Percentiles rank a stretch among this genome's conserved stretches.
Conservation (phyloP, 2,329 filamentous ascomycete species). For the Furcasterigmium sp. region DNA sequence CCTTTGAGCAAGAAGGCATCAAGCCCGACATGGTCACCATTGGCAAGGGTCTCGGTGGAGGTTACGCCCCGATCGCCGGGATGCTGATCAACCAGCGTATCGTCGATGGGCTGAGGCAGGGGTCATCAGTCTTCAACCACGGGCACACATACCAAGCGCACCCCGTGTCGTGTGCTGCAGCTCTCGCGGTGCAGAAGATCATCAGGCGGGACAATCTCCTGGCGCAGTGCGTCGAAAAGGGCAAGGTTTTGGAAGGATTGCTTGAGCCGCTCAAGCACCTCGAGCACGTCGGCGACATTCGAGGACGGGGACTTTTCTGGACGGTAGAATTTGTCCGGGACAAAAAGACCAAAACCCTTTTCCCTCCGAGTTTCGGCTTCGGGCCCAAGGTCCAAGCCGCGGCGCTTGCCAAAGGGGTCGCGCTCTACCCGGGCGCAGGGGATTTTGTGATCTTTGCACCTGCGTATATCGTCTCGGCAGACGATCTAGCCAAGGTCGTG, state of each 20-base stretch:
- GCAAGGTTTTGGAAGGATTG: constrained; percentile 21
- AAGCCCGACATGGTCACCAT: constrained; percentile 52
- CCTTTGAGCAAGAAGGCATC: constrained; percentile 52
- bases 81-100: constrained; percentile 47
- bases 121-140: constrained; percentile 20
- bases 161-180: constrained; percentile 18
- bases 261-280: too few relatives aligned
- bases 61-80: constrained; percentile 50
- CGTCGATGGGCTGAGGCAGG: constrained; percentile 40
- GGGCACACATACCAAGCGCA: constrained; percentile 21
- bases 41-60: constrained; percentile 54
- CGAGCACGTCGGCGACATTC: constrained; percentile 35
- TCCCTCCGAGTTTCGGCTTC: constrained; percentile 20
- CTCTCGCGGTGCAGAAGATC: constrained; percentile 23
- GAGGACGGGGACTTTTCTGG: constrained; percentile 40
- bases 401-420: too few relatives aligned
- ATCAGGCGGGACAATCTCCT: constrained; percentile 27
- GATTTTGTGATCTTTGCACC: too few relatives aligned
- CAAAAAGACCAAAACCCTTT: constrained; percentile 26
- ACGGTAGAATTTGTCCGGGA: constrained; percentile 39
- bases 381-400: constrained; percentile 16
- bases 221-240: constrained; percentile 22
- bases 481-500: too few relatives aligned
- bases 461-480: too few relatives aligned
- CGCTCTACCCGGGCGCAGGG: too few relatives aligned